Evolutionary conservation across 129 eudicot species (phyloP).

Genomic region (Chrysanthemum makinoi): DNA sequence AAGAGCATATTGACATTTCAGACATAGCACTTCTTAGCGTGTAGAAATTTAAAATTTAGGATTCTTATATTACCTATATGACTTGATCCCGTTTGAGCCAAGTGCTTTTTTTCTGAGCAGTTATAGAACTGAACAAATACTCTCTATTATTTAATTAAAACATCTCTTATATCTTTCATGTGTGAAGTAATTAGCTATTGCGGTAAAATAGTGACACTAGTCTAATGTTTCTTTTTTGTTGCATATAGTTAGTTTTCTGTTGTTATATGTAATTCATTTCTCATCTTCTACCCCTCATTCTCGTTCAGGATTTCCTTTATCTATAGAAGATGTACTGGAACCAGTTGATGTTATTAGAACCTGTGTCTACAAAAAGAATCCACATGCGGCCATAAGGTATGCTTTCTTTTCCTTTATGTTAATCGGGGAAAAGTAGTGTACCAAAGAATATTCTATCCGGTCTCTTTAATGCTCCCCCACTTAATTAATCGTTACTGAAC

Average conservation of each 20-base stretch:
- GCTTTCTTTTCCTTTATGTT: slow-evolving; percentile 5
- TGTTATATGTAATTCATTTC: neutral
- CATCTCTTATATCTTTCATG: too few species aligned
- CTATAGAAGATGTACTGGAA: slow-evolving; percentile 45
- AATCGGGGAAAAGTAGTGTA: slow-evolving; percentile 2
- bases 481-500: slow-evolving; percentile 11
- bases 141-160: too few species aligned
- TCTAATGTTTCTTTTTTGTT: too few species aligned
- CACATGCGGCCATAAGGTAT: slow-evolving; percentile 70
- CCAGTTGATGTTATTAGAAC: slow-evolving; percentile 60
- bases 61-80: too few species aligned
- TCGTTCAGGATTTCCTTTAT: slow-evolving; percentile 54
- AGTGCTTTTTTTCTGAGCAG: too few species aligned
- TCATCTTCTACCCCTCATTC: slow-evolving; percentile 1
- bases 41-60: too few species aligned
- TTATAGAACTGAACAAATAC: too few species aligned
- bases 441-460: neutral
- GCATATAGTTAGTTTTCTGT: neutral
- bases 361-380: slow-evolving; percentile 55
- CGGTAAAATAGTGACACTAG: neutral
- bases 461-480: neutral
- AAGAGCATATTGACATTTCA: too few species aligned
- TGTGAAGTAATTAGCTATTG: too few species aligned
- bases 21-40: too few species aligned
- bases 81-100: too few species aligned